Conservation (phyloP, 768 basidiomycete species). For the Xanthoconium purpureum region DNA sequence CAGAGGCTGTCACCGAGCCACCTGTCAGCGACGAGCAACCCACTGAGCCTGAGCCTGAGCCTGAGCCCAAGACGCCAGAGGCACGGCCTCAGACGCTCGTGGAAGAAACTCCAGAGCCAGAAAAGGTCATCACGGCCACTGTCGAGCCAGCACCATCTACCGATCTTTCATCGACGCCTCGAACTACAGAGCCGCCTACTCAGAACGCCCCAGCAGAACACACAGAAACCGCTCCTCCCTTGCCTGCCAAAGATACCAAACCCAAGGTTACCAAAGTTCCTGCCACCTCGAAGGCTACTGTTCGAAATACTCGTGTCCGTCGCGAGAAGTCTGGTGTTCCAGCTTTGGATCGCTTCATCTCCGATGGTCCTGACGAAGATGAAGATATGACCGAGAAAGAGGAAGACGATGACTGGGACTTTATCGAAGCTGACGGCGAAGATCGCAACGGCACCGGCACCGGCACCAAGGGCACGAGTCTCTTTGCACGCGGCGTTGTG, state of each 20-base stretch:
- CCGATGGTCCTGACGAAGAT: constrained; percentile 49
- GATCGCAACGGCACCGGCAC: constrained; percentile 78
- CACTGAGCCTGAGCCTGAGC: constrained; percentile 61
- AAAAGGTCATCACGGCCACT: constrained; percentile 1
- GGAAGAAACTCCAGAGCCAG: constrained; percentile 20
- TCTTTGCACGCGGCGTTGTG: constrained; percentile 89
- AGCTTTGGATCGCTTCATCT: constrained; percentile 71
- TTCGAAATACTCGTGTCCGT: constrained; percentile 41
- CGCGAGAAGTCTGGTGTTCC: constrained; percentile 82
- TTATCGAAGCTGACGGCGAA: constrained; percentile 80
- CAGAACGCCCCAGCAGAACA: constrained; percentile 5
- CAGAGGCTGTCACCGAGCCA: constrained; percentile 36
- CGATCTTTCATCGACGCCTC: constrained; percentile 17
- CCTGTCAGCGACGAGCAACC: constrained; percentile 30
- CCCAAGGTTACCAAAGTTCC: constrained; percentile 23
- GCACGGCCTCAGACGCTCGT: constrained; percentile 46
- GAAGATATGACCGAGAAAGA: constrained; percentile 39
- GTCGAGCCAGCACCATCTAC: constrained; percentile 16
- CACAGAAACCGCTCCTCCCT: constrained; percentile 25
- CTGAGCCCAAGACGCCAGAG: constrained; percentile 78
- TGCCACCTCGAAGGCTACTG: constrained; percentile 13
- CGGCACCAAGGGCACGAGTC: constrained; percentile 74
- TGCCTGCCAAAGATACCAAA: constrained; percentile 33
- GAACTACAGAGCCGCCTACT: constrained; percentile 9
- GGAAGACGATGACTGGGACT: constrained; percentile 90